Percentiles rank a stretch among this genome's conserved stretches.
phyloP scores from a whole-genome alignment of 2,329 filamentous ascomycete genomes.

The Fusarium proliferatum region DNA sequence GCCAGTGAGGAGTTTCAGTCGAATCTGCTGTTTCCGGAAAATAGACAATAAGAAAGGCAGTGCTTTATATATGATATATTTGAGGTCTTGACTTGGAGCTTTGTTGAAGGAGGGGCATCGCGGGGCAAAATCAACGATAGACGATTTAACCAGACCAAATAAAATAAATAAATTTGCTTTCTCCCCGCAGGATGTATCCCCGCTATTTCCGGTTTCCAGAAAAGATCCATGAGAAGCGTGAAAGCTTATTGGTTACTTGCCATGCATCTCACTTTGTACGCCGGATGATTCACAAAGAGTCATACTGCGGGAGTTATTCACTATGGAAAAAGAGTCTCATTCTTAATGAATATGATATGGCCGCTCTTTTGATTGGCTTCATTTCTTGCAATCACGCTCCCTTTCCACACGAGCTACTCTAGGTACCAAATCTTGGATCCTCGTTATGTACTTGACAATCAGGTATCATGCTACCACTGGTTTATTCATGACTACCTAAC shows the following conservation, averaged over 20 bases:
- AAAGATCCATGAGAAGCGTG: conserved; percentile 6
- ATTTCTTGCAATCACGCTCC: background rate
- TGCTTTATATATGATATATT: conserved; percentile 5
- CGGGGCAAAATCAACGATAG: conserved; percentile 22
- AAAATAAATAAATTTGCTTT: background rate
- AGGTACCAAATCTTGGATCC: background rate
- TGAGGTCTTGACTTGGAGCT: background rate
- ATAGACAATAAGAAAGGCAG: background rate
- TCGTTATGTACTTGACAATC: background rate
- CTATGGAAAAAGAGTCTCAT: background rate
- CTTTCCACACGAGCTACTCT: background rate
- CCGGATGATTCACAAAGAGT: conserved; percentile 37
- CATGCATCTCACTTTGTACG: background rate
- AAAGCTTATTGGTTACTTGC: conserved; percentile 24
- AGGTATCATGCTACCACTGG: background rate
- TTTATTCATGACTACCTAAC: conserved; percentile 1
- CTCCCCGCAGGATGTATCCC: conserved; percentile 10
- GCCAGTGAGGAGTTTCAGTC: background rate
- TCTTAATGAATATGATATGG: background rate
- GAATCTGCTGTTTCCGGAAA: background rate
- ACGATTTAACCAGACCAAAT: conserved; percentile 8
- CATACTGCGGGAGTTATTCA: background rate
- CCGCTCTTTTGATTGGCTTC: background rate
- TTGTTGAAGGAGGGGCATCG: conserved; percentile 34
- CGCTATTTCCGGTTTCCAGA: conserved; percentile 10